phyloP scores from a whole-genome alignment of 1,139 yeast genomes.

The Suhomyces maxii region DNA sequence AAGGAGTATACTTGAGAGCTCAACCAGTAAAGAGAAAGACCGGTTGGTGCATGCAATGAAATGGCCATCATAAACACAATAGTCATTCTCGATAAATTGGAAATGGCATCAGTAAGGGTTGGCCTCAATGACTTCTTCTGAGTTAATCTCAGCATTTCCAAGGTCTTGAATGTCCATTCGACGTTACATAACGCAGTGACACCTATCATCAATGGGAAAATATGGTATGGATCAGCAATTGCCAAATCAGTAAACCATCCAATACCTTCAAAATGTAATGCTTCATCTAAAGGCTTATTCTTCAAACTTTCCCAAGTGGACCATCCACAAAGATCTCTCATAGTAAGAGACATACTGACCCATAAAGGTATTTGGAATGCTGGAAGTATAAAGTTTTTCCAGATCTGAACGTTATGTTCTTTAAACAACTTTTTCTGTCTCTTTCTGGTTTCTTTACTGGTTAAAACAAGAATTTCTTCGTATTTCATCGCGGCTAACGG shows the following conservation, averaged over 20 bases:
- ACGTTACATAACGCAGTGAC: constrained; percentile 69
- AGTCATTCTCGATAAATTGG: constrained; percentile 71
- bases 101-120: constrained; percentile 57
- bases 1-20: constrained; percentile 78
- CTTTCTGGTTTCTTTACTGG: constrained; percentile 75
- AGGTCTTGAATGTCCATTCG: constrained; percentile 68
- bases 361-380: constrained; percentile 86
- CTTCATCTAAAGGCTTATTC: constrained; percentile 54
- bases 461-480: constrained; percentile 71
- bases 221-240: constrained; percentile 58
- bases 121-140: constrained; percentile 48
- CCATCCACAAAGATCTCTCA: constrained; percentile 80
- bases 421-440: constrained; percentile 71
- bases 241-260: constrained; percentile 64
- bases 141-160: constrained; percentile 45
- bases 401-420: constrained; percentile 66
- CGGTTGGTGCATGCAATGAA: constrained; percentile 82
- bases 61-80: constrained; percentile 81
- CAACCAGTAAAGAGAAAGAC: constrained; percentile 81
- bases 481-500: constrained; percentile 58
- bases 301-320: constrained; percentile 48
- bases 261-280: constrained; percentile 55
- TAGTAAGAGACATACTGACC: constrained; percentile 73
- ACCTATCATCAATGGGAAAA: constrained; percentile 73
- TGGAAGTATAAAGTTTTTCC: constrained; percentile 78